A percentile compares a stretch with the other conserved stretches of the same genome.
These are phyloP conservation scores for Debaryomyces tyrocola DNA, from an alignment of 805 yeast species.

Conservation along the genomic window DNA sequence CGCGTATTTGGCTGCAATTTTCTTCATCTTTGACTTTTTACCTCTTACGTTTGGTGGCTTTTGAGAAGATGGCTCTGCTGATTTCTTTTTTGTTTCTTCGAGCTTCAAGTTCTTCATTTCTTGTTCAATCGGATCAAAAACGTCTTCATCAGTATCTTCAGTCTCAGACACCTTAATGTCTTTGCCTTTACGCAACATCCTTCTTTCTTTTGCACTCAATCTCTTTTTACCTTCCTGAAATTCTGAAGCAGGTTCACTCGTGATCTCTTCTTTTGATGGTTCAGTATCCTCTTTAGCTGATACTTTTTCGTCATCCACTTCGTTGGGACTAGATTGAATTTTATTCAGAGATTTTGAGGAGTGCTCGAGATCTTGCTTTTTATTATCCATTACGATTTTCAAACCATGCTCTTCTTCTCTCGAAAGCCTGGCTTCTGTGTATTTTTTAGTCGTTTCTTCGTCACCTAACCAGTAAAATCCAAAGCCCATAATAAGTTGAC, in stretches of 20 bases:
- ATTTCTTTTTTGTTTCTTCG: constrained; percentile 2
- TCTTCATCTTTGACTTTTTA: constrained; percentile 79
- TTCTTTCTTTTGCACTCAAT: constrained; percentile 8
- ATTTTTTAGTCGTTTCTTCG: constrained; percentile 46
- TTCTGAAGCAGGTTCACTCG: neutral
- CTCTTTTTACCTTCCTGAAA: constrained; percentile 3
- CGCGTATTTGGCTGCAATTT: constrained; percentile 77
- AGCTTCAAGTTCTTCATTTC: constrained; percentile 8
- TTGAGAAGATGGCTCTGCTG: constrained; percentile 4
- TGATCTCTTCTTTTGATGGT: neutral
- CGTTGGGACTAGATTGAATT: constrained; percentile 1
- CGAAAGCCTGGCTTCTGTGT: constrained; percentile 24
- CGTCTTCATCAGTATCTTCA: constrained; percentile 9
- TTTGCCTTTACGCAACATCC: constrained; percentile 4
- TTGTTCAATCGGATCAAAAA: constrained; percentile 11
- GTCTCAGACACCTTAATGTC: neutral
- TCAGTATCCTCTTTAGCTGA: neutral
- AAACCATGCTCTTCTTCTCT: constrained; percentile 41
- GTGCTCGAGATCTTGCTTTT: constrained; percentile 37
- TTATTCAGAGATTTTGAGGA: constrained; percentile 8
- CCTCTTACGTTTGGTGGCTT: constrained; percentile 64
- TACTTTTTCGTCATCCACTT: neutral
- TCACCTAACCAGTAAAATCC: constrained; percentile 76
- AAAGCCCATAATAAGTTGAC: constrained; percentile 88
- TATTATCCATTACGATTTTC: constrained; percentile 32